Percentiles rank a stretch among this genome's conserved stretches.
These are phyloP conservation scores for Coemansia sp. DNA, from an alignment of 192 early-diverging fungal genomes.

Conservation along the genomic window DNA sequence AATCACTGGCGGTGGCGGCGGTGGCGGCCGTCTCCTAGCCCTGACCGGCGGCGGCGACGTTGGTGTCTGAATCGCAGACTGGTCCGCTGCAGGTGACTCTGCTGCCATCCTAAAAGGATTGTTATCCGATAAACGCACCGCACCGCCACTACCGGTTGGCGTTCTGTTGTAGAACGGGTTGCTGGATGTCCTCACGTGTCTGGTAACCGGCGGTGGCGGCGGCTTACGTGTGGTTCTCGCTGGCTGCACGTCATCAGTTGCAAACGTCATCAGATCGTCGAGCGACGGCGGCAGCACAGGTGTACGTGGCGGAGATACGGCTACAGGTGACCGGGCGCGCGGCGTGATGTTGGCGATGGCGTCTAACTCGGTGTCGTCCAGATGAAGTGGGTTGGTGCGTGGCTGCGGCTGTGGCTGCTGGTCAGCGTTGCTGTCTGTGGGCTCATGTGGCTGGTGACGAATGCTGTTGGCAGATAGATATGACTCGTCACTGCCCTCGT, in stretches of 20 bases:
- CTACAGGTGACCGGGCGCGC: not conserved
- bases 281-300: not conserved
- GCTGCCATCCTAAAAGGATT: conserved; percentile 1
- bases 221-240: not conserved
- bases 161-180: conserved; percentile 13
- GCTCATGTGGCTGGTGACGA: no score
- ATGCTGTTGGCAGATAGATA: not conserved
- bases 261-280: conserved; percentile 10
- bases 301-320: not conserved
- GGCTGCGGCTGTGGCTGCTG: conserved; percentile 6
- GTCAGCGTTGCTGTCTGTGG: not conserved
- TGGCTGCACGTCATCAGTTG: not conserved
- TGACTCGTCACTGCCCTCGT: not conserved
- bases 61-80: not conserved
- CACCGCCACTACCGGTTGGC: not conserved
- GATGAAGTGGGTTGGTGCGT: conserved; percentile 12
- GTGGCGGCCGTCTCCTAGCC: conserved; percentile 30
- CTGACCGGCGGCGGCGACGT: conserved; percentile 10
- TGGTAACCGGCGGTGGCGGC: not conserved
- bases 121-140: not conserved
- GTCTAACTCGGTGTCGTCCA: conserved; percentile 35
- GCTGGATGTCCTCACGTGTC: not conserved
- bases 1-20: conserved; percentile 19
- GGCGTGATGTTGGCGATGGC: conserved; percentile 33
- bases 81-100: not conserved